These are phyloP conservation scores for Rhizopus delemar DNA, from an alignment of 371 early-diverging fungal species.

Conservation along the genomic window DNA sequence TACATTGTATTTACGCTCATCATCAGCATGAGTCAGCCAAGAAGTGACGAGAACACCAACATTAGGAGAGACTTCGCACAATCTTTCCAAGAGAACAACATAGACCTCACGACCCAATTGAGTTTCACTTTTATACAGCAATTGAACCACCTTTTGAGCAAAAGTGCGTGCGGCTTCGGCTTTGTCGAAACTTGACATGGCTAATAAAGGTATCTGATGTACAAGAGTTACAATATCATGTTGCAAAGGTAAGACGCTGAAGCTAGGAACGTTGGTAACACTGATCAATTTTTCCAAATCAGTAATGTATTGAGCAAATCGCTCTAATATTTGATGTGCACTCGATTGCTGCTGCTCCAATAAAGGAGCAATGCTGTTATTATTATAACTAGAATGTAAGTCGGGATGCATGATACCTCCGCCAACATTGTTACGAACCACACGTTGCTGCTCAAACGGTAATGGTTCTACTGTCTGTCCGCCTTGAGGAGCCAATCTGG, in stretches of 20 bases:
- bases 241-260: conserved; percentile 71
- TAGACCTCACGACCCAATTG: conserved; percentile 79
- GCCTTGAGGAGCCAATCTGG: conserved; percentile 32
- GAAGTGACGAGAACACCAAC: conserved; percentile 81
- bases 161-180: conserved; percentile 81
- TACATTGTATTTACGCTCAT: conserved; percentile 90
- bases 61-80: conserved; percentile 78
- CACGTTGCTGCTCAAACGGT: conserved; percentile 16
- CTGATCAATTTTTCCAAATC: conserved; percentile 77
- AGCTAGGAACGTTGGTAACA: conserved; percentile 55
- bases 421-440: conserved; percentile 22
- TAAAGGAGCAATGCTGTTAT: background rate
- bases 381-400: conserved; percentile 27
- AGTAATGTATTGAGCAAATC: conserved; percentile 65
- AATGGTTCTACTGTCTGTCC: conserved; percentile 22
- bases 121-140: conserved; percentile 79
- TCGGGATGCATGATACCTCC: conserved; percentile 41
- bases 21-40: conserved; percentile 94
- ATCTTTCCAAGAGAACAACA: conserved; percentile 73
- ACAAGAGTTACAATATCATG: conserved; percentile 76
- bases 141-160: conserved; percentile 84
- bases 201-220: conserved; percentile 70
- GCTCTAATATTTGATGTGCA: conserved; percentile 67
- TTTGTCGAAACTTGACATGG: conserved; percentile 67
- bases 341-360: conserved; percentile 26